Percentiles rank a stretch among this genome's conserved stretches.
These are phyloP conservation scores for Barnettozyma wickerhamii DNA, from an alignment of 805 yeast genomes.

Conservation along the genomic window DNA sequence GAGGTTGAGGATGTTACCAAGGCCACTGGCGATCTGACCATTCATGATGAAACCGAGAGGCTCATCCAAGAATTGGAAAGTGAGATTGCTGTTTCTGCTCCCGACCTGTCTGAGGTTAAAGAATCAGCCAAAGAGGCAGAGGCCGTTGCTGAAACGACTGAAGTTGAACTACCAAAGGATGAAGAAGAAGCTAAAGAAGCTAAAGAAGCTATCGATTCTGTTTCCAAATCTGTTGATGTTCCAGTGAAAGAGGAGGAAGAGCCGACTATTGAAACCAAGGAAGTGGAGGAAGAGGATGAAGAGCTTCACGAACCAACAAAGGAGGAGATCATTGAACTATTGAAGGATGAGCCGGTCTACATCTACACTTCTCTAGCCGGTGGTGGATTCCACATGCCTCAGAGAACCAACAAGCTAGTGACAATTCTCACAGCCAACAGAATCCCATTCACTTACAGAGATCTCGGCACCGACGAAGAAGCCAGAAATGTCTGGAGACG, in stretches of 20 bases:
- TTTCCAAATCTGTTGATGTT: slow-evolving; percentile 1
- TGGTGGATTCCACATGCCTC: slow-evolving; percentile 71
- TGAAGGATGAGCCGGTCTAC: slow-evolving; percentile 55
- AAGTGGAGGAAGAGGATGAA: slow-evolving; percentile 5
- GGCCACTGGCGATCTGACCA: background rate
- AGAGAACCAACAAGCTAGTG: slow-evolving; percentile 69
- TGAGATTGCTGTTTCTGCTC: slow-evolving; percentile 9
- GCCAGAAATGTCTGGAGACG: slow-evolving; percentile 85
- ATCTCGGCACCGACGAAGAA: slow-evolving; percentile 81
- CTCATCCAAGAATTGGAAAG: slow-evolving; percentile 19
- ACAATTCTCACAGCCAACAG: slow-evolving; percentile 75
- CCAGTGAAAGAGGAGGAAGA: slow-evolving; percentile 6
- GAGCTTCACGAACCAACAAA: slow-evolving; percentile 25
- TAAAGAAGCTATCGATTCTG: background rate
- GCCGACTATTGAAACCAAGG: too few species aligned
- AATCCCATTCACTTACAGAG: slow-evolving; percentile 63
- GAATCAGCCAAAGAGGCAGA: background rate
- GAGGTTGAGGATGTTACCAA: background rate
- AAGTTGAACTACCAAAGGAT: slow-evolving; percentile 2
- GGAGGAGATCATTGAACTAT: slow-evolving; percentile 25
- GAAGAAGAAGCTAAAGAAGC: slow-evolving; percentile 2
- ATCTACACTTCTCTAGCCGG: slow-evolving; percentile 85
- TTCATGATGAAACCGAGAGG: slow-evolving; percentile 20
- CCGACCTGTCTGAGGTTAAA: background rate
- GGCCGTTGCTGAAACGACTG: background rate